Evolutionary conservation across 2,329 filamentous ascomycete genomes (phyloP), one percentile per base, ranked within the genome.

Genomic region (Cordyceps cateniannulata): DNA sequence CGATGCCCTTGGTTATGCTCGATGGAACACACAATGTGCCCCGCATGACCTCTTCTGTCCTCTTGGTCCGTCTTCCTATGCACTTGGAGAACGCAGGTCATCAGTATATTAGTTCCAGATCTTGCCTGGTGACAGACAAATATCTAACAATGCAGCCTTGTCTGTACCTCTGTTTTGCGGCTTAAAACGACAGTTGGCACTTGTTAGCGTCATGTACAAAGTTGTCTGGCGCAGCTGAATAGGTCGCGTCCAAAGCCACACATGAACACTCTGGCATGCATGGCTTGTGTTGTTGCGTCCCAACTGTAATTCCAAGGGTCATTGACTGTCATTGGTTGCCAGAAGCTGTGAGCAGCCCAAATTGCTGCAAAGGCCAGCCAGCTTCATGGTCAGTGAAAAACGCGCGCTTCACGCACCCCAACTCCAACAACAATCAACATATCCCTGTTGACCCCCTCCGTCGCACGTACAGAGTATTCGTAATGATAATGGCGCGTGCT

Each of bases 61-160:
- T 56, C 35, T 27, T n/a, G n/a, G 29, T 45, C 49, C 42, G 29
- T 57, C 25, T 18, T 48, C 24, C 24, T 5, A 42, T n/a, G 40
- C n/a, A 40, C 29, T 58, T 29, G 55, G 32, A 20, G 29, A 58
- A 49, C 29, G 22, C 14, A 14, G 12, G 27, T 16, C 54, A 40
- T 49, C 38, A 40, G 38, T 25, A 18, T 25, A 12, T 56, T 42
- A 29, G 18, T 8, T 47, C 55, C 38, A 32, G 47, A 59, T 50
- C 40, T 42, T 29, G 47, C 24, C 55, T 49, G 32, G 29, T 58
- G 55, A 45, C 55, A 45, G 24, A 32, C 2, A 42, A 48, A 42
- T 44, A 12, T 42, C 22, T 42, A 42, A n/a, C 5, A 51, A 58
- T 50, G 45, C 47, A 50, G 55, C 55, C 55, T 35, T 58, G 55